phyloP scores from a whole-genome alignment of 306 rosid genomes.

The Vicia faba region DNA sequence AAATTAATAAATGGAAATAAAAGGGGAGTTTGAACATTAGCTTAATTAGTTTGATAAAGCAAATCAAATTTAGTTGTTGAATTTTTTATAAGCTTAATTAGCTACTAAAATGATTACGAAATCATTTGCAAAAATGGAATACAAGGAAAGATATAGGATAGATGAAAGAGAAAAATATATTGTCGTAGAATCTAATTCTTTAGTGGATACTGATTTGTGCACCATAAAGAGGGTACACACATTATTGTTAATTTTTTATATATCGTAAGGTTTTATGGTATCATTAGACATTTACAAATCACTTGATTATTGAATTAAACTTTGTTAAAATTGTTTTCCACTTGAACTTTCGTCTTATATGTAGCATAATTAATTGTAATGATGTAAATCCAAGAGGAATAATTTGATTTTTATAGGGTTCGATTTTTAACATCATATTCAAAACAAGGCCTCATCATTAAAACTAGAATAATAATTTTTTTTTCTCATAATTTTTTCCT shows the following conservation, averaged over 20 bases:
- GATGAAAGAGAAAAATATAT: conserved; percentile 1
- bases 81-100: not conserved
- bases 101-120: not conserved
- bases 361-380: conserved; percentile 10
- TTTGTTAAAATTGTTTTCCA: not conserved
- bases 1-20: not conserved
- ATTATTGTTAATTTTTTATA: not conserved
- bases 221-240: conserved; percentile 32
- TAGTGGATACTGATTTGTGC: conserved; percentile 30
- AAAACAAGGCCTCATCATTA: not conserved
- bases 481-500: too few species aligned
- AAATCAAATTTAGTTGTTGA: conserved; percentile 3
- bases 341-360: conserved; percentile 6
- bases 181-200: conserved; percentile 35
- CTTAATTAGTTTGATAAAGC: conserved; percentile 21
- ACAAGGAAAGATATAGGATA: conserved; percentile 6
- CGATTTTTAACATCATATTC: not conserved
- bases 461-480: not conserved
- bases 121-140: conserved; percentile 25
- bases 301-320: not conserved
- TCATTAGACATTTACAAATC: not conserved
- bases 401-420: not conserved
- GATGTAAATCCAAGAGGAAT: conserved; percentile 2
- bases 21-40: not conserved
- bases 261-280: not conserved